These are phyloP conservation scores for Aureobasidium leucospermi DNA, from an alignment of 2,329 filamentous ascomycete genomes.

Conservation along the genomic window DNA sequence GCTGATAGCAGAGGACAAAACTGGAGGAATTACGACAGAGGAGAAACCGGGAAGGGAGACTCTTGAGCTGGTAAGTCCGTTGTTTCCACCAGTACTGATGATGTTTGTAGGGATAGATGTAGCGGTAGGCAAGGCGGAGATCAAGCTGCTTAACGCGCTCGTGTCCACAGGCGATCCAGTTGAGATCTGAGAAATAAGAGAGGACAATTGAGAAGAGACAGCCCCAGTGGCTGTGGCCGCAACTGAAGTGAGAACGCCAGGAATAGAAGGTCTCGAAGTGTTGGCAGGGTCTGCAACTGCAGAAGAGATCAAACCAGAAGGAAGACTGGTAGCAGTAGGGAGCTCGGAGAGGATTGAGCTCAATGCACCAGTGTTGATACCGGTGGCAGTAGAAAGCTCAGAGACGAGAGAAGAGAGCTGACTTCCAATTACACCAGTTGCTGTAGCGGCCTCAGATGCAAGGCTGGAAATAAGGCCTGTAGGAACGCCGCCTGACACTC, in stretches of 20 bases:
- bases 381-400: background rate
- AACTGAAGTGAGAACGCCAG: background rate
- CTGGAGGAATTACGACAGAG: background rate
- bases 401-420: conserved; percentile 6
- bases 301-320: background rate
- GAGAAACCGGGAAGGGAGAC: background rate
- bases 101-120: background rate
- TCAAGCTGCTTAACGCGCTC: background rate
- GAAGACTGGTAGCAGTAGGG: background rate
- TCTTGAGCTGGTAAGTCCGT: background rate
- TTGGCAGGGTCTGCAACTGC: background rate
- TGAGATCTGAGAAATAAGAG: background rate
- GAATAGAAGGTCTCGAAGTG: background rate
- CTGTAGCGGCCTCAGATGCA: background rate
- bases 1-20: background rate
- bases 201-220: background rate
- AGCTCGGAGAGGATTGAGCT: conserved; percentile 3
- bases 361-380: background rate
- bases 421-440: conserved; percentile 1
- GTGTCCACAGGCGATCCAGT: background rate
- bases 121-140: background rate
- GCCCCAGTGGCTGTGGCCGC: background rate
- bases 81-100: background rate
- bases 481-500: background rate
- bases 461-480: background rate